These are phyloP conservation scores for Zelopaecilomyces penicillatus DNA, from an alignment of 2,329 filamentous ascomycete species.

Conservation along the genomic window DNA sequence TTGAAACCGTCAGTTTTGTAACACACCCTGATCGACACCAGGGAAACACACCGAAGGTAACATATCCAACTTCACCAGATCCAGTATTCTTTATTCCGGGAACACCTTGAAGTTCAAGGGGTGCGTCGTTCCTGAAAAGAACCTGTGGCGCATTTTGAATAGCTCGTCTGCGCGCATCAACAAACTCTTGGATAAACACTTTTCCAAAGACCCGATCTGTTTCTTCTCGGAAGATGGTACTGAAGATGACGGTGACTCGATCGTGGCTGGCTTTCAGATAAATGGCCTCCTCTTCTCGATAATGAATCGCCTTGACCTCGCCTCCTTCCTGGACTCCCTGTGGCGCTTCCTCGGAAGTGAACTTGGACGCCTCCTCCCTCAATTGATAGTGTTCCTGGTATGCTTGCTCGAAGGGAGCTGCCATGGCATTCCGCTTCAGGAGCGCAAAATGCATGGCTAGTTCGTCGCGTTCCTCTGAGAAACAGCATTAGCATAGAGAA, in stretches of 20 bases:
- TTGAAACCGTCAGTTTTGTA: constrained; percentile 13
- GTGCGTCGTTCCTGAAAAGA: constrained; percentile 88
- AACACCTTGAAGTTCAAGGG: constrained; percentile 80
- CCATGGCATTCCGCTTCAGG: constrained; percentile 97
- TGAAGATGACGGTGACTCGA: constrained; percentile 97
- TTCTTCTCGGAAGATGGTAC: constrained; percentile 94
- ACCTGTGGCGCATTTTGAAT: constrained; percentile 99
- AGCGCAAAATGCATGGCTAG: constrained; percentile 81
- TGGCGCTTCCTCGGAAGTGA: constrained; percentile 87
- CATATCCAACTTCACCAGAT: constrained; percentile 86
- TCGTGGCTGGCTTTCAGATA: constrained; percentile 98
- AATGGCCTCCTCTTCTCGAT: constrained; percentile 97
- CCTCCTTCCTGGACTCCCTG: constrained; percentile 85
- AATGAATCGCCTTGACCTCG: constrained; percentile 91
- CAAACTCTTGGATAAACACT: constrained; percentile 97
- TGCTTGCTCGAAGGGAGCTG: constrained; percentile 92
- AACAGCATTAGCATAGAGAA: constrained; percentile 5
- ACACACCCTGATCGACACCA: not conserved
- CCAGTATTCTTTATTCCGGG: constrained; percentile 70
- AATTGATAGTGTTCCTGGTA: constrained; percentile 87
- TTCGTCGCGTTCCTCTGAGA: constrained; percentile 70
- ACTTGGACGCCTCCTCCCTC: constrained; percentile 81
- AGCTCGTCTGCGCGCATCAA: constrained; percentile 85
- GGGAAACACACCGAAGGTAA: constrained; percentile 74
- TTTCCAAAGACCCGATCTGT: constrained; percentile 96